Conservation (phyloP, 2,329 filamentous ascomycete genomes). For the Aureobasidium lini region DNA sequence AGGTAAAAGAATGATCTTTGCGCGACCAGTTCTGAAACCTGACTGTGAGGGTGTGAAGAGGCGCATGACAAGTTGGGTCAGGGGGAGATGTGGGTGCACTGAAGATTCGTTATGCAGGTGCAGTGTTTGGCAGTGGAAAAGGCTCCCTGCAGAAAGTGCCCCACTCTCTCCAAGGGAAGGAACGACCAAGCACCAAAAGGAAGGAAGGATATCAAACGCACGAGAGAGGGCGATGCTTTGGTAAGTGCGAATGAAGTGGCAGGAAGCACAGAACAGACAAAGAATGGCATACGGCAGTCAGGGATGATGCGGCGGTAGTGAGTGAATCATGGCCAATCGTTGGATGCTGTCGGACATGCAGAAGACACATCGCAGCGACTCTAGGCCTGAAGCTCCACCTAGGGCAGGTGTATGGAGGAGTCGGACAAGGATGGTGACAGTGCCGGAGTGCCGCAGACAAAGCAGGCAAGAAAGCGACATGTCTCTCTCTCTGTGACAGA, state of each 20-base stretch:
- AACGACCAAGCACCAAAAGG: not conserved
- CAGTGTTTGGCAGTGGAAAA: not conserved
- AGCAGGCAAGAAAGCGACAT: constrained; percentile 8
- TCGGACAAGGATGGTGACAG: not conserved
- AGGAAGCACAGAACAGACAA: constrained; percentile 3
- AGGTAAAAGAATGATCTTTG: not conserved
- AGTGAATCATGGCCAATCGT: not conserved
- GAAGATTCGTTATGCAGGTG: constrained; percentile 2
- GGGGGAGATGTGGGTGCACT: constrained; percentile 13
- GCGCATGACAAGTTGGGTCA: constrained; percentile 7
- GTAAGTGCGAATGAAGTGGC: not conserved
- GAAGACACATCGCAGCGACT: not conserved
- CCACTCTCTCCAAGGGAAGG: not conserved
- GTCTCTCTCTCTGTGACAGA: not conserved
- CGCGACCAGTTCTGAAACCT: constrained; percentile 8
- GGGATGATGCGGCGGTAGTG: not conserved
- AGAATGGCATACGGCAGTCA: not conserved
- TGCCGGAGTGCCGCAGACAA: not conserved
- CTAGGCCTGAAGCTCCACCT: not conserved
- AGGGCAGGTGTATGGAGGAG: not conserved
- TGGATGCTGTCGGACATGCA: constrained; percentile 3
- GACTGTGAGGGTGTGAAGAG: not conserved
- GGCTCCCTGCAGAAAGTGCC: not conserved
- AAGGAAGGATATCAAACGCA: not conserved
- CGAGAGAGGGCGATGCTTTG: not conserved